A percentile compares a stretch with the other conserved stretches of the same genome.
Evolutionary conservation across 2,329 filamentous ascomycete genomes (phyloP).

Genomic region (Didymella pinodella): DNA sequence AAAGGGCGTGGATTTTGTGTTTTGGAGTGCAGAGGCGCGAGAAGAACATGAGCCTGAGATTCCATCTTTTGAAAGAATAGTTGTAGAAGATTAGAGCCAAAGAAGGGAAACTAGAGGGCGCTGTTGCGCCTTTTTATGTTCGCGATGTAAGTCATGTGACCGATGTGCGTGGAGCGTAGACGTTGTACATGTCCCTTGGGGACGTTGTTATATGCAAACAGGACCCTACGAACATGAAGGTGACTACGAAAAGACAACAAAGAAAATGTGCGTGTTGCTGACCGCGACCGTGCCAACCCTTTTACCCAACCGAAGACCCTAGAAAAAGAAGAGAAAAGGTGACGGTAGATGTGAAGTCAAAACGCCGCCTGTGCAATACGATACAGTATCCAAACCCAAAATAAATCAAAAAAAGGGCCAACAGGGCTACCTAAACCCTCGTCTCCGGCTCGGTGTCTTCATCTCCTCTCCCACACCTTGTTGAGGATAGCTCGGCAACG

Average conservation of each 20-base stretch:
- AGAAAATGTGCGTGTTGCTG: neutral
- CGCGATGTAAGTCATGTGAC: too few species aligned
- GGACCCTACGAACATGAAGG: neutral
- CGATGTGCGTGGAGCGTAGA: too few species aligned
- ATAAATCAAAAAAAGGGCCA: neutral
- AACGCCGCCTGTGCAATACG: neutral
- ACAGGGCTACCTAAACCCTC: slow-evolving; percentile 24
- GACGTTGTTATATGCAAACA: too few species aligned
- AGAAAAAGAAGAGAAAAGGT: slow-evolving; percentile 2
- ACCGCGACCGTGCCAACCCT: neutral
- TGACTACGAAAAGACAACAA: neutral
- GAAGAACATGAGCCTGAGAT: too few species aligned
- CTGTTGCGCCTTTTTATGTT: too few species aligned
- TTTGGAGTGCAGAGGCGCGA: too few species aligned
- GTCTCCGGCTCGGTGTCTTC: slow-evolving; percentile 33
- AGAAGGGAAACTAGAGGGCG: too few species aligned
- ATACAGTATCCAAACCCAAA: neutral
- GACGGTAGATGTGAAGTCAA: neutral
- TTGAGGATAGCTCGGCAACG: slow-evolving; percentile 24
- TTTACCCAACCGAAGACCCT: neutral
- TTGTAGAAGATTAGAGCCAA: too few species aligned
- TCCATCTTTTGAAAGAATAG: too few species aligned
- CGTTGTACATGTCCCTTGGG: too few species aligned
- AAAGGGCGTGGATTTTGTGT: too few species aligned
- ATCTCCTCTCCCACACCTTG: slow-evolving; percentile 21